Evolutionary conservation across 306 rosid species (phyloP).

Genomic region (Prunus davidiana): DNA sequence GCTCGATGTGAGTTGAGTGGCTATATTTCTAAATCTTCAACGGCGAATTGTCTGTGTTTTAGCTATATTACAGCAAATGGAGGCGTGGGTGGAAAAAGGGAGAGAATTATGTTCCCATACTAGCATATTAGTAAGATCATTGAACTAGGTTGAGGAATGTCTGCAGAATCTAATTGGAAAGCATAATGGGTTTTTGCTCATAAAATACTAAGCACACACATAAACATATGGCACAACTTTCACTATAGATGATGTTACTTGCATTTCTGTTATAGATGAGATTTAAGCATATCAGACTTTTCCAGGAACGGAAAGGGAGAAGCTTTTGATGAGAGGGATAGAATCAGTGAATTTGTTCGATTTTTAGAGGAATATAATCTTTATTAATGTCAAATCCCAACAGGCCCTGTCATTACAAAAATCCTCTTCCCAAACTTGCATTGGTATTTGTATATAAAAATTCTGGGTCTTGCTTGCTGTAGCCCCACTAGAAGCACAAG

Average conservation of each 20-base stretch:
- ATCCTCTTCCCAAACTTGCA: constrained; percentile 25
- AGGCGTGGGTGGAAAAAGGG: neutral
- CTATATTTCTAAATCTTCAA: too few relatives aligned
- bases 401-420: constrained; percentile 38
- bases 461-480: neutral
- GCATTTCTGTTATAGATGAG: neutral
- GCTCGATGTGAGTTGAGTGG: too few relatives aligned
- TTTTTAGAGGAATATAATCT: constrained; percentile 39
- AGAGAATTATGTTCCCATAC: too few relatives aligned
- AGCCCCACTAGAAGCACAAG: too few relatives aligned
- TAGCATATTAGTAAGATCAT: neutral
- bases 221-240: neutral
- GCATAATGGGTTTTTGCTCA: neutral
- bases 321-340: constrained; percentile 23
- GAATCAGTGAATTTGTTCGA: constrained; percentile 53
- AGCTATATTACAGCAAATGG: neutral
- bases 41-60: too few relatives aligned
- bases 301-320: constrained; percentile 23
- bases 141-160: neutral
- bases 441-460: constrained; percentile 16
- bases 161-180: neutral
- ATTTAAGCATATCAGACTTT: constrained; percentile 29
- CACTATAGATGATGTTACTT: neutral
- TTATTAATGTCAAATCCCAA: constrained; percentile 30
- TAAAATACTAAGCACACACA: neutral